These are phyloP conservation scores for Cucurbita argyrosperma DNA, from an alignment of 306 rosid genomes.

Conservation along the genomic window DNA sequence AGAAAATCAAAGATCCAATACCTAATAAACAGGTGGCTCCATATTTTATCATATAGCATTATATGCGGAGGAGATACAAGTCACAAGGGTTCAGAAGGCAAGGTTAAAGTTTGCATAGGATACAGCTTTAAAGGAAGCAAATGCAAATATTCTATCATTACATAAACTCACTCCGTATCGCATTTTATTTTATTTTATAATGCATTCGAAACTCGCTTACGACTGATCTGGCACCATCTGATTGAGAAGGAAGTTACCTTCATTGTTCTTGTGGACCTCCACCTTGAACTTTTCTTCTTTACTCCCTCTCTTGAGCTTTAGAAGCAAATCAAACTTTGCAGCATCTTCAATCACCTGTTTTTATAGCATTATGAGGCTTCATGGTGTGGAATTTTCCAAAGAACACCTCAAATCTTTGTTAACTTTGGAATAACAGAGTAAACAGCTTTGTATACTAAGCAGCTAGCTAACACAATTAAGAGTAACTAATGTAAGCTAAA, in stretches of 20 bases:
- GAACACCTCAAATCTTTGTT: too few species aligned
- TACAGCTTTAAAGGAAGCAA: neutral
- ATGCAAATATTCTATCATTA: neutral
- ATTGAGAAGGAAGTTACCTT: slow-evolving; percentile 46
- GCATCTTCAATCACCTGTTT: slow-evolving; percentile 44
- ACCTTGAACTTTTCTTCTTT: slow-evolving; percentile 53
- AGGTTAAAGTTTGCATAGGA: neutral
- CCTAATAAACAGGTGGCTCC: neutral
- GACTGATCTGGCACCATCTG: slow-evolving; percentile 41
- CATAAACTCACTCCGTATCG: neutral
- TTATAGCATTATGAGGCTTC: neutral
- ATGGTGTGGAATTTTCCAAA: too few species aligned
- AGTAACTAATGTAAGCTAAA: too few species aligned
- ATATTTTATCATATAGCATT: neutral
- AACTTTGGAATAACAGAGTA: too few species aligned
- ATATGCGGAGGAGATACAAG: neutral
- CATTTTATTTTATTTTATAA: neutral
- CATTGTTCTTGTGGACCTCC: slow-evolving; percentile 47
- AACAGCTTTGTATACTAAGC: too few species aligned
- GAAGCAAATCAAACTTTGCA: slow-evolving; percentile 44
- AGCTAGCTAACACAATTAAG: too few species aligned
- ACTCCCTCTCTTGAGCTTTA: slow-evolving; percentile 42
- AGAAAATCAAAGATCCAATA: neutral
- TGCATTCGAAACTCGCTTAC: neutral
- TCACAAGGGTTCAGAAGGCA: neutral